Evolutionary conservation across 2,329 filamentous ascomycete species (phyloP).

Genomic region (Emmonsiellopsis sp.): DNA sequence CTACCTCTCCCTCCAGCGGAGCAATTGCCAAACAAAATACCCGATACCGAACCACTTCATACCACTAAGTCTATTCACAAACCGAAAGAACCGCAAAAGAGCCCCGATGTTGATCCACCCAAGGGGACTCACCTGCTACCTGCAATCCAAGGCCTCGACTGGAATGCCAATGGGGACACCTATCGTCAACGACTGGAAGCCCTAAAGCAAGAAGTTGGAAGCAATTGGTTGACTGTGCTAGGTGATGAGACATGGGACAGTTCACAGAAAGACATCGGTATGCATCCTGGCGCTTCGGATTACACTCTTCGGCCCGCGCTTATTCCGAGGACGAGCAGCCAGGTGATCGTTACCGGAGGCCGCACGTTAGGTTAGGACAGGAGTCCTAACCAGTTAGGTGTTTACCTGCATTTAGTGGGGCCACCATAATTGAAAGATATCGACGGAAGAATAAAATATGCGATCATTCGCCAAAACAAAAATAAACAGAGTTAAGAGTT

Average conservation of each 20-base stretch:
- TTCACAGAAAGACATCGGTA: constrained; percentile 21
- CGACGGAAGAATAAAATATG: background rate
- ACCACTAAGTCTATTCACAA: background rate
- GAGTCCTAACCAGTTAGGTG: background rate
- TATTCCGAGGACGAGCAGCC: constrained; percentile 27
- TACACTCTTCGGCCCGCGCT: constrained; percentile 27
- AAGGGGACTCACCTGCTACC: constrained; percentile 16
- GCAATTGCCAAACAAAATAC: background rate
- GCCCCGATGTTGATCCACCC: background rate
- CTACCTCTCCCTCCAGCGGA: background rate
- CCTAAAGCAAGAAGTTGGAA: constrained; percentile 74
- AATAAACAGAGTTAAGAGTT: background rate
- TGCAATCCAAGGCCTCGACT: constrained; percentile 21
- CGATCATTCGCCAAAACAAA: background rate
- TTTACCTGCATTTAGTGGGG: background rate
- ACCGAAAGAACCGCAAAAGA: constrained; percentile 2
- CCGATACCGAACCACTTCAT: background rate
- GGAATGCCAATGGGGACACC: constrained; percentile 55
- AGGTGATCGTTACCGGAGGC: constrained; percentile 34
- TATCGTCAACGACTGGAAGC: constrained; percentile 86
- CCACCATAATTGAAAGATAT: background rate
- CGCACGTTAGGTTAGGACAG: constrained; percentile 25
- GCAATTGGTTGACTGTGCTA: constrained; percentile 76
- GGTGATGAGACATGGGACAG: constrained; percentile 61
- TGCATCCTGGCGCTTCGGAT: constrained; percentile 21